Percentiles rank a stretch among this genome's conserved stretches.
phyloP scores from a whole-genome alignment of 2,329 filamentous ascomycete genomes.

The Arthrinium puccinioides region DNA sequence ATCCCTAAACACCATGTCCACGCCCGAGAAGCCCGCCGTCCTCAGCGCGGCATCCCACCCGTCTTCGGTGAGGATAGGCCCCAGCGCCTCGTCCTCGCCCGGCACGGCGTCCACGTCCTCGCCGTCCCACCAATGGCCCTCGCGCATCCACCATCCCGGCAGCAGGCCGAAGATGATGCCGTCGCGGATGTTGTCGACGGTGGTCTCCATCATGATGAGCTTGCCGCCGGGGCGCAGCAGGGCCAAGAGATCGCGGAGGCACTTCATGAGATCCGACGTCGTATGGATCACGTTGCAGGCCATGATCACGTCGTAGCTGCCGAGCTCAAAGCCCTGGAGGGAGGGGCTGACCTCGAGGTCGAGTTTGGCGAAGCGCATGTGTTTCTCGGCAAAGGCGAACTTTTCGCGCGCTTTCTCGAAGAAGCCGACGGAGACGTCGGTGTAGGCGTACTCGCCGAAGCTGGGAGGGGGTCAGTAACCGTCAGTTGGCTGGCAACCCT shows the following conservation, averaged over 20 bases:
- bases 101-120: neutral
- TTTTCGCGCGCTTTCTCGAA: conserved; percentile 1
- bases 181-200: conserved; percentile 4
- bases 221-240: conserved; percentile 1
- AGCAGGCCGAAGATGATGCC: conserved; percentile 1
- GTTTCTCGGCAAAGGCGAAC: conserved; percentile 1
- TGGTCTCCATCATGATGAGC: conserved; percentile 1
- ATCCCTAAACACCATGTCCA: conserved; percentile 2
- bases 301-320: conserved; percentile 1
- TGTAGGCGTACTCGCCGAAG: conserved; percentile 2
- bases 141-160: conserved; percentile 3
- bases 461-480: neutral
- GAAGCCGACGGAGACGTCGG: neutral
- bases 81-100: neutral
- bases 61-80: neutral
- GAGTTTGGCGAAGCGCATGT: conserved; percentile 1
- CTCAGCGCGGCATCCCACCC: neutral
- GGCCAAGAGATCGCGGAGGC: neutral
- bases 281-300: conserved; percentile 1
- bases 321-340: neutral
- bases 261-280: neutral
- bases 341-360: conserved; percentile 1
- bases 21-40: neutral
- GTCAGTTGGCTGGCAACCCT: neutral
- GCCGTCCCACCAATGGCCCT: conserved; percentile 3